A percentile compares a stretch with the other conserved stretches of the same genome.
Evolutionary conservation across 805 yeast genomes (phyloP).

Genomic region (Saturnispora silvae): DNA sequence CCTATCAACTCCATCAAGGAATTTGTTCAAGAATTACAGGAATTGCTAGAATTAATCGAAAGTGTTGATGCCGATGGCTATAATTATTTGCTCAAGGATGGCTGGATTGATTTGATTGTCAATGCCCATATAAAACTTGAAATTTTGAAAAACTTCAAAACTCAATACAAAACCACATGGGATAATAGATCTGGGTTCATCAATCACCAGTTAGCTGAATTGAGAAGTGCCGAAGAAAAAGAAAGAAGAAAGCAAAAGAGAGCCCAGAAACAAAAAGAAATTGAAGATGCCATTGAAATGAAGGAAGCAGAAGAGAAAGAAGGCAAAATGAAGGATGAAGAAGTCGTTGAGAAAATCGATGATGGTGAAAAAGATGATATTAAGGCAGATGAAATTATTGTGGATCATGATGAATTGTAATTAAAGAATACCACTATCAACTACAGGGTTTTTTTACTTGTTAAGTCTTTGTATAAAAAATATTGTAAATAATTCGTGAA

Average conservation of each 20-base stretch:
- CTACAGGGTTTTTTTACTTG: no score
- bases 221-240: constrained; percentile 4
- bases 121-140: constrained; percentile 15
- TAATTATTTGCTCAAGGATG: constrained; percentile 11
- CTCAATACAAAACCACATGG: constrained; percentile 19
- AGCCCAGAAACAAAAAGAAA: not conserved
- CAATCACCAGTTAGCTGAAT: constrained; percentile 11
- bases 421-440: no score
- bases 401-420: no score
- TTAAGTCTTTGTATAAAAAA: no score
- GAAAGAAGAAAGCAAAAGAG: constrained; percentile 16
- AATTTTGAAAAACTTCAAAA: constrained; percentile 6
- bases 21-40: constrained; percentile 14
- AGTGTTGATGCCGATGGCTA: constrained; percentile 18
- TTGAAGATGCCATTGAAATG: constrained; percentile 3
- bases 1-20: not conserved
- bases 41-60: constrained; percentile 22
- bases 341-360: no score
- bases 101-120: constrained; percentile 15
- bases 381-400: no score
- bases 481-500: no score
- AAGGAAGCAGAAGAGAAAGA: not conserved
- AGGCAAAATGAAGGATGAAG: not conserved
- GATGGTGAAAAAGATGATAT: no score
- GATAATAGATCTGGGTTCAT: constrained; percentile 21